Conservation (phyloP, 495 filamentous ascomycete genomes). For the Monascus purpureus region DNA sequence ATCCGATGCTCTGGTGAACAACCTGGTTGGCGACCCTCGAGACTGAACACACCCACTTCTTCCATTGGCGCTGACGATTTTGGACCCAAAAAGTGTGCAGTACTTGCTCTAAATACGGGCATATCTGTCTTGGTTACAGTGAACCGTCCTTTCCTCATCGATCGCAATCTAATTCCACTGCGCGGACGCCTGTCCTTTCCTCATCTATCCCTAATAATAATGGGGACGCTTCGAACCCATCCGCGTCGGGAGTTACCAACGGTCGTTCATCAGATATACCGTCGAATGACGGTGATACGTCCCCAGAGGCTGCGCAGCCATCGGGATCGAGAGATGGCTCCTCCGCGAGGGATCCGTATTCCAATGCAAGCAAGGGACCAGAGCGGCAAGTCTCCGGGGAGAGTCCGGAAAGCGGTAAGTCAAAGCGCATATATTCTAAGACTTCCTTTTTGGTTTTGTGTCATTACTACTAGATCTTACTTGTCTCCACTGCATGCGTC, state of each 20-base stretch:
- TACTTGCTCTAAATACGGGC: slow-evolving; percentile 62
- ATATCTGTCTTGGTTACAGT: slow-evolving; percentile 54
- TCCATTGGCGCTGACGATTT: too few species aligned
- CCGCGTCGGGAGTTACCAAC: slow-evolving; percentile 9
- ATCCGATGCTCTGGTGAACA: slow-evolving; percentile 71
- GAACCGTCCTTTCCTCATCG: slow-evolving; percentile 52
- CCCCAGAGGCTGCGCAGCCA: slow-evolving; percentile 7
- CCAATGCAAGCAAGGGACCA: slow-evolving; percentile 15
- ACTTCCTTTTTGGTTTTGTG: slow-evolving; percentile 7
- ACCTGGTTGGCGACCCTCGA: slow-evolving; percentile 26
- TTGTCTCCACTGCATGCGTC: too few species aligned
- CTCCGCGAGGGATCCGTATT: slow-evolving; percentile 9
- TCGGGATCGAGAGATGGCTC: slow-evolving; percentile 10
- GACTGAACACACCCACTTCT: not conserved
- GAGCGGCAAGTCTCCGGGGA: slow-evolving; percentile 16
- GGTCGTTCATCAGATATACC: slow-evolving; percentile 16
- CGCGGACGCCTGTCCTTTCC: slow-evolving; percentile 12
- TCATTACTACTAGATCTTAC: too few species aligned
- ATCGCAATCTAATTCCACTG: slow-evolving; percentile 22
- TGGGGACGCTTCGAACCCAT: slow-evolving; percentile 8
- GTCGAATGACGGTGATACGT: slow-evolving; percentile 6
- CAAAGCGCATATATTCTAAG: not conserved
- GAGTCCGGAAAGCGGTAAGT: slow-evolving; percentile 30
- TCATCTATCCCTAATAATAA: slow-evolving; percentile 5
- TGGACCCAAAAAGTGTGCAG: slow-evolving; percentile 51